Evolutionary conservation across 2,329 filamentous ascomycete species (phyloP).

Genomic region (Aspergillus fumigatiaffinis): DNA sequence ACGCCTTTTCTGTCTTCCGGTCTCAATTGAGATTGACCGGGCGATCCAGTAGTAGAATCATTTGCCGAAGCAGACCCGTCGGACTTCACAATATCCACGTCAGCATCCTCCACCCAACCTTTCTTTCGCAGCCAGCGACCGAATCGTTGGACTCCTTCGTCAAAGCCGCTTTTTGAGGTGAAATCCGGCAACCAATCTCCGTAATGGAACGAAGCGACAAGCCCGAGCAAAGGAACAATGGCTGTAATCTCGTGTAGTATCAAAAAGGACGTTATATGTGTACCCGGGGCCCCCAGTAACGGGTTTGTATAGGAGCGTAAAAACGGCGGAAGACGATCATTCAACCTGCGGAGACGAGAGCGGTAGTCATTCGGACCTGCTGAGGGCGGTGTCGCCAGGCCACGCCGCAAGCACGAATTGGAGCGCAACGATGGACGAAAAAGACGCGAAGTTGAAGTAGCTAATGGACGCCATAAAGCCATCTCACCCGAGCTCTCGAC

Average conservation of each 20-base stretch:
- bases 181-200: conserved; percentile 65
- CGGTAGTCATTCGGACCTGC: conserved; percentile 20
- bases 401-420: conserved; percentile 14
- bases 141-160: conserved; percentile 67
- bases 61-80: conserved; percentile 20
- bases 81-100: conserved; percentile 43
- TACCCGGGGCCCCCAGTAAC: conserved; percentile 71
- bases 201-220: conserved; percentile 78
- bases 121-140: conserved; percentile 73
- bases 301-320: conserved; percentile 66
- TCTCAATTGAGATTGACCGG: conserved; percentile 20
- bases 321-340: conserved; percentile 57
- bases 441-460: conserved; percentile 11
- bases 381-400: conserved; percentile 19
- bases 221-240: conserved; percentile 69
- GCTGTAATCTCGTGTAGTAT: conserved; percentile 91
- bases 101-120: conserved; percentile 64
- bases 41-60: conserved; percentile 16
- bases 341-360: conserved; percentile 33
- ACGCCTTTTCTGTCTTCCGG: conserved; percentile 43
- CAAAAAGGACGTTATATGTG: conserved; percentile 81
- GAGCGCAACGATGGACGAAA: conserved; percentile 11
- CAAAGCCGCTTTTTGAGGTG: conserved; percentile 32
- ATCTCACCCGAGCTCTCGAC: conserved; percentile 3
- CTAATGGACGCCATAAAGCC: conserved; percentile 5